Evolutionary conservation across 306 rosid genomes (phyloP).

Genomic region (Ammopiptanthus mongolicus): DNA sequence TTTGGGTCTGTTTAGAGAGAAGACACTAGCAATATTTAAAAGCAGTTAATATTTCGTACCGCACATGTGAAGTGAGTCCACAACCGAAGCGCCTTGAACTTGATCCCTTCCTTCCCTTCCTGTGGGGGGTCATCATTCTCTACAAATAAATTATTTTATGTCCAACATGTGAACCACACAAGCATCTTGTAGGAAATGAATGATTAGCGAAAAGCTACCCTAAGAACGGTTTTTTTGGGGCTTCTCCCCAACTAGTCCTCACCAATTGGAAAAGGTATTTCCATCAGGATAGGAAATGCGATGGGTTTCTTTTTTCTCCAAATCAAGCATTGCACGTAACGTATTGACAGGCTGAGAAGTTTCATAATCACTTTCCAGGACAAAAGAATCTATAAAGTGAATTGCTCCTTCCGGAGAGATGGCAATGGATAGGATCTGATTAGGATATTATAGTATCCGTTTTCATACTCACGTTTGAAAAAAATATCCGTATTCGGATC

Average conservation of each 20-base stretch:
- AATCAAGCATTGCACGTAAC: slow-evolving; percentile 16
- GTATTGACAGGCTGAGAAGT: slow-evolving; percentile 7
- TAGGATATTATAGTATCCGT: too few species aligned
- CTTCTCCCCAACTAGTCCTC: background rate
- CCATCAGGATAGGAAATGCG: background rate
- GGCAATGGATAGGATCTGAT: too few species aligned
- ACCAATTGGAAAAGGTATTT: background rate
- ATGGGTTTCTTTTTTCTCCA: slow-evolving; percentile 7
- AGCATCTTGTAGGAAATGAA: background rate
- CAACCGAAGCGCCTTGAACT: background rate
- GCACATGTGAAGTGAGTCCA: background rate
- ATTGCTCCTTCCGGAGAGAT: too few species aligned
- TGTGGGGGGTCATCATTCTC: too few species aligned
- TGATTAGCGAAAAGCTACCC: background rate
- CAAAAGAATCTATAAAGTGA: background rate
- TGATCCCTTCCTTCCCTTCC: background rate
- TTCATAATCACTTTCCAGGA: slow-evolving; percentile 15
- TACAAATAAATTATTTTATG: too few species aligned
- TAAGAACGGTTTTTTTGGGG: background rate
- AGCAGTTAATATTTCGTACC: background rate
- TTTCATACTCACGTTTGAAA: too few species aligned
- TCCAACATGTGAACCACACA: background rate
- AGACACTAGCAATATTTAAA: background rate
- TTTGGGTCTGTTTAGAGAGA: background rate
- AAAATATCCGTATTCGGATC: too few species aligned